Evolutionary conservation across 2,329 filamentous ascomycete species (phyloP).

Genomic region (Botrytis sinoallii): DNA sequence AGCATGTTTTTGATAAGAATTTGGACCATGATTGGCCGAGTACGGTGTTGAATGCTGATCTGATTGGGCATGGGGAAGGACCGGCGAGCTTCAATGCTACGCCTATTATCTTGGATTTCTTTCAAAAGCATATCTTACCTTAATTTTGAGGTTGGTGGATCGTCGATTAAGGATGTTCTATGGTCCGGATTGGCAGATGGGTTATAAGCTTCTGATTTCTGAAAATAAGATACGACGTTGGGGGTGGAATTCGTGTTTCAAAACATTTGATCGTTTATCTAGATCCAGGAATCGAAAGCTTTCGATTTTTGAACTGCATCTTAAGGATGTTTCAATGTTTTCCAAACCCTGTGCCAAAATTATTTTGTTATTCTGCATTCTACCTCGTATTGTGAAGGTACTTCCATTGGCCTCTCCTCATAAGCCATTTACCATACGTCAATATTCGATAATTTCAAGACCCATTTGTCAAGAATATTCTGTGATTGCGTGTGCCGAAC

Average conservation of each 20-base stretch:
- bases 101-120: slow-evolving; percentile 21
- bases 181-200: neutral
- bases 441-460: too few species aligned
- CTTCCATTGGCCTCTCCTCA: too few species aligned
- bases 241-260: neutral
- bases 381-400: neutral
- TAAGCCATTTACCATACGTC: too few species aligned
- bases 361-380: neutral
- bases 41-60: slow-evolving; percentile 21
- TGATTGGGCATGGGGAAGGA: neutral
- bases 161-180: neutral
- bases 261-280: neutral
- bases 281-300: neutral
- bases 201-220: neutral
- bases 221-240: neutral
- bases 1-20: slow-evolving; percentile 19
- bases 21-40: slow-evolving; percentile 24
- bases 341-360: neutral
- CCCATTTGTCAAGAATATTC: too few species aligned
- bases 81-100: slow-evolving; percentile 21
- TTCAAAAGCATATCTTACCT: slow-evolving; percentile 14
- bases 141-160: neutral
- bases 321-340: neutral
- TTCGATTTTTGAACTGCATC: neutral
- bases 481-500: too few species aligned